phyloP scores from a whole-genome alignment of 192 early-diverging fungal species.

The Backusella mclennaniae region DNA sequence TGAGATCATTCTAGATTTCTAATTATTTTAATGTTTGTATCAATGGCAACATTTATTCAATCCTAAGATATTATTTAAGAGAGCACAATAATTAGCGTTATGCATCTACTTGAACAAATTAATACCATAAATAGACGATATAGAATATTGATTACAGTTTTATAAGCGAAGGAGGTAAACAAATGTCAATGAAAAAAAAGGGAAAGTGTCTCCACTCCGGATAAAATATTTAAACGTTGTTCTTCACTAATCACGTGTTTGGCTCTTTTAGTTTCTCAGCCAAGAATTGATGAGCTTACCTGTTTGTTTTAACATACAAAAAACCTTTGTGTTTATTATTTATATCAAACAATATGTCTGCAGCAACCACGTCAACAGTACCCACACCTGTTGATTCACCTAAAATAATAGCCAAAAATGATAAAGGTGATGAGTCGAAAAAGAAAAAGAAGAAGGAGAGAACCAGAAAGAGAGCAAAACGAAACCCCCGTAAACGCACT shows the following conservation, averaged over 20 bases:
- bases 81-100: too few relatives aligned
- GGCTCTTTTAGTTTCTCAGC: neutral
- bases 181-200: too few relatives aligned
- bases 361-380: neutral
- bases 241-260: neutral
- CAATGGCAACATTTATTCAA: too few relatives aligned
- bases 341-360: neutral
- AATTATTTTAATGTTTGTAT: too few relatives aligned
- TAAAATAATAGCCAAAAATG: neutral
- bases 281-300: too few relatives aligned
- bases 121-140: too few relatives aligned
- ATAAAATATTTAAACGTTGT: neutral
- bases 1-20: too few relatives aligned
- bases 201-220: neutral
- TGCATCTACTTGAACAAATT: too few relatives aligned
- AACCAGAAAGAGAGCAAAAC: constrained; percentile 27
- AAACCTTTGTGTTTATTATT: neutral
- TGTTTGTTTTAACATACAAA: neutral
- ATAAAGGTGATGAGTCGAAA: neutral
- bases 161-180: too few relatives aligned
- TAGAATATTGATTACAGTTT: too few relatives aligned
- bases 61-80: too few relatives aligned
- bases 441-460: constrained; percentile 22
- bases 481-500: constrained; percentile 24
- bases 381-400: constrained; percentile 3